Percentiles rank a stretch among this genome's conserved stretches.
Evolutionary conservation across 768 basidiomycete genomes (phyloP).

Genomic region (Amanita rubescens): DNA sequence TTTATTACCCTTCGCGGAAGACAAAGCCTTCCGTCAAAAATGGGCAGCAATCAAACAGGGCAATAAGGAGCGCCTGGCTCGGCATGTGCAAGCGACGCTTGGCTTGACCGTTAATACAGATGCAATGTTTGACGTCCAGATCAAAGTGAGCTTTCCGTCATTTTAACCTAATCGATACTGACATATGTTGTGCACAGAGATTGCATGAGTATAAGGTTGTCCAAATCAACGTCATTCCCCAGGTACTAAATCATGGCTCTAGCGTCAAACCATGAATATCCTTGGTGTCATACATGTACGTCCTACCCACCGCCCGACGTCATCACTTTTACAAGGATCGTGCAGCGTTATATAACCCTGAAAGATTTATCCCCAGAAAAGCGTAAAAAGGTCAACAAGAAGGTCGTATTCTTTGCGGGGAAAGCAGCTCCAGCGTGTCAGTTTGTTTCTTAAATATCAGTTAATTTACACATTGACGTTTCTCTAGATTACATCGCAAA

Average conservation of each 20-base stretch:
- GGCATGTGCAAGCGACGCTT: conserved; percentile 63
- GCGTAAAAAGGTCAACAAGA: conserved; percentile 75
- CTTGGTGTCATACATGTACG: conserved; percentile 81
- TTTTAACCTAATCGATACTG: background rate
- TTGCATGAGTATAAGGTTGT: conserved; percentile 88
- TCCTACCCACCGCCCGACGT: background rate
- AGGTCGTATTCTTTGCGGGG: conserved; percentile 95
- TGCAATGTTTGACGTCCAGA: conserved; percentile 89
- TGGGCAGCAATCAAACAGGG: conserved; percentile 84
- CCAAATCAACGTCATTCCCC: too few species aligned
- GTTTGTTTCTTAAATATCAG: conserved; percentile 27
- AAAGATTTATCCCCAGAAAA: conserved; percentile 75
- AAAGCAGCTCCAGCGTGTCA: conserved; percentile 92
- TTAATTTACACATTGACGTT: background rate
- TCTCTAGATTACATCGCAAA: conserved; percentile 82
- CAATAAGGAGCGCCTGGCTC: conserved; percentile 86
- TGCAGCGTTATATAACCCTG: conserved; percentile 70
- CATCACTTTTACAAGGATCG: background rate
- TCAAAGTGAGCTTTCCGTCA: conserved; percentile 43
- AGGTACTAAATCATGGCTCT: background rate
- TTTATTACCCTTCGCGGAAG: conserved; percentile 64
- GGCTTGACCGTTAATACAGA: conserved; percentile 66
- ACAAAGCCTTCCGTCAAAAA: conserved; percentile 65
- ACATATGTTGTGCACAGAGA: conserved; percentile 39
- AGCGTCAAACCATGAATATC: conserved; percentile 94